Percentiles rank a stretch among this genome's conserved stretches.
These are phyloP conservation scores for Inosperma sp. DNA, from an alignment of 768 basidiomycete genomes.

Conservation along the genomic window DNA sequence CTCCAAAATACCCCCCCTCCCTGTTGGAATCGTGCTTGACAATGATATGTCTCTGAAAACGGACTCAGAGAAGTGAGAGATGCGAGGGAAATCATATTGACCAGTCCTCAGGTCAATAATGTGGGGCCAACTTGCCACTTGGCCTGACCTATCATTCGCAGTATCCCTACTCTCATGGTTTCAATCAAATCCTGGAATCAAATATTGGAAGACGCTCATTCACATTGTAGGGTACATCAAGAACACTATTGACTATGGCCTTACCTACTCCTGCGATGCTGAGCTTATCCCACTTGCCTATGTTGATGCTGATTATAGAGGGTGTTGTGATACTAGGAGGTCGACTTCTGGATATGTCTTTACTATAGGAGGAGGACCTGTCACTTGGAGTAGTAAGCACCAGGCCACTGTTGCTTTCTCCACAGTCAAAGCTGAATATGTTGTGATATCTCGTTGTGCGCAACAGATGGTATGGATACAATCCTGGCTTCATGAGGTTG, in stretches of 20 bases:
- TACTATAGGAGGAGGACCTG: too few relatives aligned
- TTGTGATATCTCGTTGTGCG: constrained; percentile 24
- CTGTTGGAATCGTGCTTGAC: background rate
- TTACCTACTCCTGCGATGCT: background rate
- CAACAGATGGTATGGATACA: constrained; percentile 28
- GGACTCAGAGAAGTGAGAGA: background rate
- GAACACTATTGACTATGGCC: background rate
- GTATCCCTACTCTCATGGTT: background rate
- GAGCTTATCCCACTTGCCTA: background rate
- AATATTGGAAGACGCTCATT: background rate
- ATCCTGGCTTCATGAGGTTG: too few relatives aligned
- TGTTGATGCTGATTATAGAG: constrained; percentile 19
- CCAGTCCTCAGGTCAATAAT: too few relatives aligned
- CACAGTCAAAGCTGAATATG: constrained; percentile 36
- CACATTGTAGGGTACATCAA: background rate
- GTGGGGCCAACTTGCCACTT: background rate
- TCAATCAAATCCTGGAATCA: too few relatives aligned
- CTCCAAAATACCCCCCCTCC: background rate
- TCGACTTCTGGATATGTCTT: constrained; percentile 33
- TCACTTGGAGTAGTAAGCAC: constrained; percentile 31
- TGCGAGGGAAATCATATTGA: background rate
- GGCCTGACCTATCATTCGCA: background rate
- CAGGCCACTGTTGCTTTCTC: constrained; percentile 36
- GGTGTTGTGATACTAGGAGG: constrained; percentile 16
- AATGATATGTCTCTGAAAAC: background rate